These are phyloP conservation scores for Begonia fuchsioides DNA, from an alignment of 306 rosid species.

Conservation along the genomic window DNA sequence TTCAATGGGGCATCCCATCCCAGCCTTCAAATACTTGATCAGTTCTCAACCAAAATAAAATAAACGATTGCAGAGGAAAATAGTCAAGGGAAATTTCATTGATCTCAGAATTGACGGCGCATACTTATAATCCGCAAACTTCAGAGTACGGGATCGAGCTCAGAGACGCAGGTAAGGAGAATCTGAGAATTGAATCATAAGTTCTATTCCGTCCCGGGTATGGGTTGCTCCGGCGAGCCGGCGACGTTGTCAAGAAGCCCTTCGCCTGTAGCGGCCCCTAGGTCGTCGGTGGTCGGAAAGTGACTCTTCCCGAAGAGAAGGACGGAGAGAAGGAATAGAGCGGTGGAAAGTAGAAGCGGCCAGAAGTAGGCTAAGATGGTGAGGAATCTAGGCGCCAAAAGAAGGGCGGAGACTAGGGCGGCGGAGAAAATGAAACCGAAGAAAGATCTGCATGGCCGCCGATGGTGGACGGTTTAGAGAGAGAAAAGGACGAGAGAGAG, in stretches of 20 bases:
- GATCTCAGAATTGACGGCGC: background rate
- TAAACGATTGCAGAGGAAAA: background rate
- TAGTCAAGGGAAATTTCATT: background rate
- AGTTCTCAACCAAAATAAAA: background rate
- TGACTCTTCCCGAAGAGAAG: conserved; percentile 41
- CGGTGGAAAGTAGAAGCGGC: conserved; percentile 85
- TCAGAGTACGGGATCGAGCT: background rate
- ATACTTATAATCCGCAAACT: background rate
- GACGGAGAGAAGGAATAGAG: conserved; percentile 58
- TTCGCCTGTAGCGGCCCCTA: conserved; percentile 27
- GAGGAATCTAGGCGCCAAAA: conserved; percentile 40
- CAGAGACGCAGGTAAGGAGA: background rate
- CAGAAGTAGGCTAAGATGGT: conserved; percentile 68
- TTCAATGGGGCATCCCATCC: too few species aligned
- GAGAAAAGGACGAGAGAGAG: background rate
- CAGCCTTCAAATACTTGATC: background rate
- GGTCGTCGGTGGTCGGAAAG: conserved; percentile 19
- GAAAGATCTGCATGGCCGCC: conserved; percentile 52
- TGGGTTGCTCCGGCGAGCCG: conserved; percentile 33
- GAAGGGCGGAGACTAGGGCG: conserved; percentile 18
- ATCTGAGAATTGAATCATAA: background rate
- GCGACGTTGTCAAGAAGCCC: conserved; percentile 74
- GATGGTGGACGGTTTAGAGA: background rate
- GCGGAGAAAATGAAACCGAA: conserved; percentile 12
- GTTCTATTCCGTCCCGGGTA: conserved; percentile 31